Base-by-base conservation (phyloP, 495 filamentous ascomycete genomes). In the Sporormia fimetaria region DNA sequence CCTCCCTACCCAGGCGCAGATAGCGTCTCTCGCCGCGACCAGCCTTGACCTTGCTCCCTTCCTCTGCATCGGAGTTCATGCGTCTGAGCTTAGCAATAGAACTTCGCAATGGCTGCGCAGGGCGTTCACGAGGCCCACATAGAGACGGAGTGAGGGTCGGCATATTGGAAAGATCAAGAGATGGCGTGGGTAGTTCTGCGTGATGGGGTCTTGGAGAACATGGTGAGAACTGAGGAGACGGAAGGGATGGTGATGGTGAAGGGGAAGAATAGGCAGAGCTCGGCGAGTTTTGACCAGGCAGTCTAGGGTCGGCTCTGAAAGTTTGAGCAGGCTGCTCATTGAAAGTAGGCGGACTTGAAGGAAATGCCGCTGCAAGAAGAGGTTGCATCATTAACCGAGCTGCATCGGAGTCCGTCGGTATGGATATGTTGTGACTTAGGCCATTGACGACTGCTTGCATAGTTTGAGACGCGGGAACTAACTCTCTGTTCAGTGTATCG, bases 1-100 rank as follows among this genome's bases (percentile, higher is more conserved):
- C 56, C 44, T 59, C 58, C 6, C 56, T 40, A 4, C 56, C 58
- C 1, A 61, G 30, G 1, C 45, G 33, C 14, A 51, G 40, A 33
- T 57, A 61, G 4, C 54, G 41, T 11, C 51, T 20, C 23, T 57
- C 57, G 8, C 36, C 49, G n/a, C n/a, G n/a, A n/a, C n/a, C n/a
- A n/a, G n/a, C n/a, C n/a, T n/a, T n/a, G n/a, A n/a, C n/a, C 3
- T 39, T 30, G 1, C 38, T 35, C 7, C 49, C 51, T 23, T 52
- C 49, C 30, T 29, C 24, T 5, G 49, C 49, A 20, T 63, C 58
- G 15, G 52, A 57, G 27, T 63, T 60, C 56, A 61, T 59, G 8
- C 58, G 37, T 3, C 60, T 49, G 11, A 63, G 42, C 10, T 46
- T 49, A 33, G 40, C 38, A 7, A 60, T 52, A 16, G 49, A 49